Percentiles rank a stretch among this genome's conserved stretches.
Evolutionary conservation across 1,284 basidiomycete genomes (phyloP).

Genomic region (Irpex rosettiformis): DNA sequence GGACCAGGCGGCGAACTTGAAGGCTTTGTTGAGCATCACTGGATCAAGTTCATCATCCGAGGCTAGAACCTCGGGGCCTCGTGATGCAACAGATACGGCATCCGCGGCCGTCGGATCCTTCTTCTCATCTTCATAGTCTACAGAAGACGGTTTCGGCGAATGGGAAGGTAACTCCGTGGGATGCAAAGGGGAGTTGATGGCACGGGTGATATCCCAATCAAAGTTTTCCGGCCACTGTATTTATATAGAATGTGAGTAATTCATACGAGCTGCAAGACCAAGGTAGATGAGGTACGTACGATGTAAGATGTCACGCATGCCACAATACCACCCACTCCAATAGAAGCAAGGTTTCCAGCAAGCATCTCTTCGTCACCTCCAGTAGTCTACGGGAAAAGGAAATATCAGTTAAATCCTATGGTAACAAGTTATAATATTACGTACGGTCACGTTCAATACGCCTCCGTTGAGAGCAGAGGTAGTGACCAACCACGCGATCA

Average conservation of each 20-base stretch:
- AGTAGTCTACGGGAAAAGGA: conserved; percentile 31
- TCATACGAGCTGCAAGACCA: background rate
- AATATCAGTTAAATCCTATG: conserved; percentile 13
- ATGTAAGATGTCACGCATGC: conserved; percentile 61
- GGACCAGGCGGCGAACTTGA: conserved; percentile 71
- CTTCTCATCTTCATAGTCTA: conserved; percentile 30
- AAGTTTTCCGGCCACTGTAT: conserved; percentile 76
- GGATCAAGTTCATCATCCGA: conserved; percentile 58
- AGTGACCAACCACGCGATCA: conserved; percentile 84
- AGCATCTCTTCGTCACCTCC: conserved; percentile 80
- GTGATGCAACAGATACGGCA: conserved; percentile 32
- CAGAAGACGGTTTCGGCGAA: conserved; percentile 2
- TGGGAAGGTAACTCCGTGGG: background rate
- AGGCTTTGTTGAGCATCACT: conserved; percentile 63
- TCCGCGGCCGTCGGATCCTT: conserved; percentile 25
- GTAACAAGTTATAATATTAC: conserved; percentile 22
- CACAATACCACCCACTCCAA: conserved; percentile 79
- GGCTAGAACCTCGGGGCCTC: conserved; percentile 31
- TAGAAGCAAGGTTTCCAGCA: conserved; percentile 84
- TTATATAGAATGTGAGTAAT: background rate
- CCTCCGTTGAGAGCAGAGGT: conserved; percentile 69
- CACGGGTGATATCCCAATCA: conserved; percentile 75
- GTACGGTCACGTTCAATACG: conserved; percentile 68
- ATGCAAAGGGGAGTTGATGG: conserved; percentile 55
- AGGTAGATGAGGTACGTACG: conserved; percentile 32